phyloP scores from a whole-genome alignment of 352 stramenopile genomes.

The Globisporangium echinulatum region DNA sequence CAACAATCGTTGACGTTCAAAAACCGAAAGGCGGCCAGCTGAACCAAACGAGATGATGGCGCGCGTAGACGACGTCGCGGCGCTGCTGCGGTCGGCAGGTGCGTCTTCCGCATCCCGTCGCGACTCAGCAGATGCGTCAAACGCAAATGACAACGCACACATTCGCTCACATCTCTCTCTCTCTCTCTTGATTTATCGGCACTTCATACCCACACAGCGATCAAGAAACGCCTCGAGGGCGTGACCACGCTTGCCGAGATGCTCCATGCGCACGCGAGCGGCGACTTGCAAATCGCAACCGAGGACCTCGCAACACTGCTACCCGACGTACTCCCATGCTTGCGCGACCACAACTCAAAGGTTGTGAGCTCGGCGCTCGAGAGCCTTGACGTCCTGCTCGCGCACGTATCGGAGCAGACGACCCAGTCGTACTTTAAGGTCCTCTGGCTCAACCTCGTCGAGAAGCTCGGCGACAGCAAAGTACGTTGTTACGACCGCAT shows the following conservation, averaged over 20 bases:
- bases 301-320: constrained; percentile 44
- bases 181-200: background rate
- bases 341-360: constrained; percentile 84
- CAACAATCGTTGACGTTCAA: no score
- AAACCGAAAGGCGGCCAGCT: no score
- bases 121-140: background rate
- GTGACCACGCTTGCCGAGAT: constrained; percentile 48
- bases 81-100: constrained; percentile 59
- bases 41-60: background rate
- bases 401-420: constrained; percentile 31
- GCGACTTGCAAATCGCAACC: constrained; percentile 12
- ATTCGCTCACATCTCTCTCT: background rate
- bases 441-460: constrained; percentile 61
- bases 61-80: constrained; percentile 44
- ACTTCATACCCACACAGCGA: constrained; percentile 26
- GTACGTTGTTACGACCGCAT: constrained; percentile 2
- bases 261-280: constrained; percentile 21
- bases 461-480: constrained; percentile 79
- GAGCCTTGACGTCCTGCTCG: constrained; percentile 50
- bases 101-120: background rate
- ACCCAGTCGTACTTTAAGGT: constrained; percentile 51
- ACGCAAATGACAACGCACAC: background rate
- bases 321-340: constrained; percentile 52
- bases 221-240: constrained; percentile 75
- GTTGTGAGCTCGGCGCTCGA: constrained; percentile 59